phyloP scores from a whole-genome alignment of 768 basidiomycete genomes.

The Podaxis sp. region DNA sequence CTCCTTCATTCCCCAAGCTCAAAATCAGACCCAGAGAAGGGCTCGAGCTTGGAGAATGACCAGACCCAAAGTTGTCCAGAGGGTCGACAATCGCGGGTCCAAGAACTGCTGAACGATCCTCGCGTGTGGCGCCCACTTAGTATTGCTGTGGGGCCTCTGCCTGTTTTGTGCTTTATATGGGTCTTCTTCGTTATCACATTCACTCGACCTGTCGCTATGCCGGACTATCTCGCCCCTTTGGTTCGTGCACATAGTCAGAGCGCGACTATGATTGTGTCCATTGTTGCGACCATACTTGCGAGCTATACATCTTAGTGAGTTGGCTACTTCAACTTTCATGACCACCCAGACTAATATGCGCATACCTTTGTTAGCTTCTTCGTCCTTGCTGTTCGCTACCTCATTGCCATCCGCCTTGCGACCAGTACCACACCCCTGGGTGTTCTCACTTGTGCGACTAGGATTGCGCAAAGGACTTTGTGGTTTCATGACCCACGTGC shows the following conservation, averaged over 20 bases:
- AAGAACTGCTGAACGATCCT: background rate
- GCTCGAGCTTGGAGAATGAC: background rate
- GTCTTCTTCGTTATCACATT: slow-evolving; percentile 3
- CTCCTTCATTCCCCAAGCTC: background rate
- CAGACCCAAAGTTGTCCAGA: background rate
- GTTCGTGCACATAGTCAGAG: background rate
- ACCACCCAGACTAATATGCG: background rate
- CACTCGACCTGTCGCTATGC: background rate
- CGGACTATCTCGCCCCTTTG: background rate
- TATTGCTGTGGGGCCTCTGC: background rate
- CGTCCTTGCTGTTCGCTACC: background rate
- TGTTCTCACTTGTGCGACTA: background rate
- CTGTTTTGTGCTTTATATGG: background rate
- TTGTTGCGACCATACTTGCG: background rate
- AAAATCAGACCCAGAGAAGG: background rate
- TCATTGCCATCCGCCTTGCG: background rate
- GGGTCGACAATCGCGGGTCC: background rate
- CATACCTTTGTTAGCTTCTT: background rate
- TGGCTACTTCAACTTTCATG: background rate
- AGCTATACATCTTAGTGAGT: background rate
- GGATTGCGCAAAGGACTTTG: background rate
- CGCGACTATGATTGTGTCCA: slow-evolving; percentile 1
- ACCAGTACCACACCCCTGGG: background rate
- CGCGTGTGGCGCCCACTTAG: background rate
- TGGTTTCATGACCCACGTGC: background rate